Percentiles rank a stretch among this genome's conserved stretches.
Evolutionary conservation across 345 rosid species (phyloP).

Genomic region (Gossypium australe): DNA sequence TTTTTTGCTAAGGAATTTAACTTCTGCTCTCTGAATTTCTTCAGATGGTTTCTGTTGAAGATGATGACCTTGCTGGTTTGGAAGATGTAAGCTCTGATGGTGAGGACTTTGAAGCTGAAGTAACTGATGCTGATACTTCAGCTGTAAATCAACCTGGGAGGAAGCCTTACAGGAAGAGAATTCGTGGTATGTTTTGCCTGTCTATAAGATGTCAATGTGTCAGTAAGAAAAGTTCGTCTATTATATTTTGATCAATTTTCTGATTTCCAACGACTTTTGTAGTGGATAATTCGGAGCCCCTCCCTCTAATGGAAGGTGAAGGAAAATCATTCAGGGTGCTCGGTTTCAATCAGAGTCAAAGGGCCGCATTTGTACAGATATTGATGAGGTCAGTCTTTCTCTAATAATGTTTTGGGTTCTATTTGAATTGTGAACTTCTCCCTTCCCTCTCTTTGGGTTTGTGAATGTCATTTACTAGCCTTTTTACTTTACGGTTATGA

Average conservation of each 20-base stretch:
- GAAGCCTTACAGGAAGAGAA: conserved; percentile 70
- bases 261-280: conserved; percentile 20
- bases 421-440: neutral
- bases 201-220: neutral
- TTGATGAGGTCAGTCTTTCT: conserved; percentile 65
- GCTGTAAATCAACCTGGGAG: conserved; percentile 67
- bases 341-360: conserved; percentile 90
- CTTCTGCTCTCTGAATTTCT: conserved; percentile 16
- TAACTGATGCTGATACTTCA: conserved; percentile 74
- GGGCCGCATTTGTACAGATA: conserved; percentile 91
- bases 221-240: neutral
- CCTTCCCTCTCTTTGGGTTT: neutral
- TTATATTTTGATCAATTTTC: conserved; percentile 1
- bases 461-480: neutral
- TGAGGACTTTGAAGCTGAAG: conserved; percentile 92
- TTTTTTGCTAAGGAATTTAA: neutral
- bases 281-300: conserved; percentile 65
- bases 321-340: conserved; percentile 89
- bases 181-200: conserved; percentile 50
- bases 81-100: conserved; percentile 97
- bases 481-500: neutral
- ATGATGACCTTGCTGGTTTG: conserved; percentile 98
- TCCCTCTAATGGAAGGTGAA: conserved; percentile 98
- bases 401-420: conserved; percentile 1
- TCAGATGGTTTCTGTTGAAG: conserved; percentile 96